Evolutionary conservation across 2,329 filamentous ascomycete genomes (phyloP).

Genomic region (Colletotrichum orbiculare): DNA sequence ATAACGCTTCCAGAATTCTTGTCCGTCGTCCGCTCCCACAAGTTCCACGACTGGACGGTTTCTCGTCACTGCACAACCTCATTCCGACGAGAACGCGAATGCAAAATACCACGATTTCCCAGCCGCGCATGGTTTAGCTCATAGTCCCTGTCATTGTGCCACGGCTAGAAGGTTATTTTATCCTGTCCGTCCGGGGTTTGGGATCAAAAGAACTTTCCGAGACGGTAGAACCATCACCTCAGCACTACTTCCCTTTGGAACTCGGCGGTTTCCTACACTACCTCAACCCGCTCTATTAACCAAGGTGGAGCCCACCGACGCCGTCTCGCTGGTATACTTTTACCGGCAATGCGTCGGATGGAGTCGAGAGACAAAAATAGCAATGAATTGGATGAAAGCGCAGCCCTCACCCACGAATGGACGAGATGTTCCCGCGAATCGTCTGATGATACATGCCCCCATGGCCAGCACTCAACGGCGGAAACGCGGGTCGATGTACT

Average conservation of each 20-base stretch:
- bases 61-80: too few species aligned
- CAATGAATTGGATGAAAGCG: slow-evolving; percentile 29
- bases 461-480: too few species aligned
- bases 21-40: too few species aligned
- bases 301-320: slow-evolving; percentile 8
- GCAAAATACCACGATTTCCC: too few species aligned
- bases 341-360: background rate
- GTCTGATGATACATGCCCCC: too few species aligned
- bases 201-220: slow-evolving; percentile 32
- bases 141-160: slow-evolving; percentile 15
- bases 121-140: too few species aligned
- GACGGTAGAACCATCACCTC: slow-evolving; percentile 14
- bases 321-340: slow-evolving; percentile 3
- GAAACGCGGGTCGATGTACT: too few species aligned
- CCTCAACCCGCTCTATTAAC: slow-evolving; percentile 4
- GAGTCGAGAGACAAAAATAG: slow-evolving; percentile 28
- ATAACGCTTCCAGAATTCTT: too few species aligned
- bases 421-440: too few species aligned
- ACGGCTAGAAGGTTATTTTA: slow-evolving; percentile 27
- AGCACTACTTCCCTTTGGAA: slow-evolving; percentile 21
- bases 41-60: too few species aligned
- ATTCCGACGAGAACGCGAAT: too few species aligned
- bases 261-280: slow-evolving; percentile 31
- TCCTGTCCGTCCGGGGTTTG: slow-evolving; percentile 19
- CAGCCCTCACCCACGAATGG: background rate